Evolutionary conservation across 768 basidiomycete species (phyloP).

Genomic region (Termitomyces sp.): DNA sequence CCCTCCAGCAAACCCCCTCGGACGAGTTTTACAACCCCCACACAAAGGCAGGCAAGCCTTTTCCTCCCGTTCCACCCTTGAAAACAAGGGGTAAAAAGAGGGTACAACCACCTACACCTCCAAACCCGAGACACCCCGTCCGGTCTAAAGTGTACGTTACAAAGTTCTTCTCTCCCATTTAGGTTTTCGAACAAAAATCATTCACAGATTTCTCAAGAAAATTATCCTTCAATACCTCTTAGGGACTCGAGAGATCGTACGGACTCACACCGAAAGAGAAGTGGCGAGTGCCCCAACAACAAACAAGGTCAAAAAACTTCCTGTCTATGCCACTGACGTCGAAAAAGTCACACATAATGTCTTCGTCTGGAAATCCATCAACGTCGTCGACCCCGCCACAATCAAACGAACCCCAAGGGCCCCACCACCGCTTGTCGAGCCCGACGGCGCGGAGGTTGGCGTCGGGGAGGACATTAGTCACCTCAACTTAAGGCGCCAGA

Average conservation of each 20-base stretch:
- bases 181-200: background rate
- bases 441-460: constrained; percentile 37
- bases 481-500: constrained; percentile 48
- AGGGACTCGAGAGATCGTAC: constrained; percentile 34
- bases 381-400: background rate
- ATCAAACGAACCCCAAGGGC: background rate
- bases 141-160: constrained; percentile 43
- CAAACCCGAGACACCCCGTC: constrained; percentile 40
- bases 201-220: constrained; percentile 47
- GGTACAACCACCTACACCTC: constrained; percentile 20
- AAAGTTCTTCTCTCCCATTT: background rate
- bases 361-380: constrained; percentile 35
- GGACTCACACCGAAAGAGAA: constrained; percentile 27
- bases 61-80: constrained; percentile 1
- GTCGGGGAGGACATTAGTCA: constrained; percentile 48
- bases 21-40: constrained; percentile 22
- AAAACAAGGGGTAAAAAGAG: constrained; percentile 1
- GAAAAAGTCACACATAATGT: constrained; percentile 21
- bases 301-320: constrained; percentile 15
- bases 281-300: constrained; percentile 14
- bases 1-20: constrained; percentile 22
- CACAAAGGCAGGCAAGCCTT: background rate
- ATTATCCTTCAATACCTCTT: constrained; percentile 43
- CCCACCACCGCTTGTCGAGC: background rate
- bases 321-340: constrained; percentile 9